These are phyloP conservation scores for Nemania bipapillata DNA, from an alignment of 2,329 filamentous ascomycete genomes.

Conservation along the genomic window DNA sequence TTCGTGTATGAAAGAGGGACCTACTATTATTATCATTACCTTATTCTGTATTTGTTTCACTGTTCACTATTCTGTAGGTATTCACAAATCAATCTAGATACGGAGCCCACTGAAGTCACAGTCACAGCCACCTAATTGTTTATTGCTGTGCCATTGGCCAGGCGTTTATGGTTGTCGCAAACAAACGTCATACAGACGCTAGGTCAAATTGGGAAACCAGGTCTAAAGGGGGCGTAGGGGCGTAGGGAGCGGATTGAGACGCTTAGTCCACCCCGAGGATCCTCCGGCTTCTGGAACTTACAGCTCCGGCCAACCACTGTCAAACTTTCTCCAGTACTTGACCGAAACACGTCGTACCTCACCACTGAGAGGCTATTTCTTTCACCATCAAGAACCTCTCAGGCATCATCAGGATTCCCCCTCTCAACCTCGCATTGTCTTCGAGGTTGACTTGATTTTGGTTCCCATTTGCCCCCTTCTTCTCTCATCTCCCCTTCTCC, in stretches of 20 bases:
- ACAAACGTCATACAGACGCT: constrained; percentile 29
- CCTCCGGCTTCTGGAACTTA: constrained; percentile 30
- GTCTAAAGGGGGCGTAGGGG: not conserved
- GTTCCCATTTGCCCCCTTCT: not conserved
- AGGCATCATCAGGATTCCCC: constrained; percentile 18
- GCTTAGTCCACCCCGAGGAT: constrained; percentile 27
- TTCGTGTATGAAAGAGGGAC: too few species aligned
- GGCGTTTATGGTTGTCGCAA: not conserved
- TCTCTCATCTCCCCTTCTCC: not conserved
- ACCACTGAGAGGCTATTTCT: constrained; percentile 23
- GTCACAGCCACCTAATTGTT: not conserved
- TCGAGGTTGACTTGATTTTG: constrained; percentile 14
- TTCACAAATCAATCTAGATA: not conserved
- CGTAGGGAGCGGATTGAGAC: not conserved
- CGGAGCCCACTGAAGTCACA: not conserved
- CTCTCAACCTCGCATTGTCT: constrained; percentile 2
- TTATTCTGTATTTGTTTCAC: too few species aligned
- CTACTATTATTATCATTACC: too few species aligned
- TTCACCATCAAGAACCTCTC: constrained; percentile 37
- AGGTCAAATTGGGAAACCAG: constrained; percentile 14
- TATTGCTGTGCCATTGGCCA: not conserved
- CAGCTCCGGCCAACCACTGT: constrained; percentile 35
- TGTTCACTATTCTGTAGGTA: not conserved
- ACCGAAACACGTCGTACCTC: constrained; percentile 30
- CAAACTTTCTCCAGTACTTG: constrained; percentile 39